Base-by-base conservation (phyloP, 1,284 basidiomycete genomes). In the Cystobasidium sp. region DNA sequence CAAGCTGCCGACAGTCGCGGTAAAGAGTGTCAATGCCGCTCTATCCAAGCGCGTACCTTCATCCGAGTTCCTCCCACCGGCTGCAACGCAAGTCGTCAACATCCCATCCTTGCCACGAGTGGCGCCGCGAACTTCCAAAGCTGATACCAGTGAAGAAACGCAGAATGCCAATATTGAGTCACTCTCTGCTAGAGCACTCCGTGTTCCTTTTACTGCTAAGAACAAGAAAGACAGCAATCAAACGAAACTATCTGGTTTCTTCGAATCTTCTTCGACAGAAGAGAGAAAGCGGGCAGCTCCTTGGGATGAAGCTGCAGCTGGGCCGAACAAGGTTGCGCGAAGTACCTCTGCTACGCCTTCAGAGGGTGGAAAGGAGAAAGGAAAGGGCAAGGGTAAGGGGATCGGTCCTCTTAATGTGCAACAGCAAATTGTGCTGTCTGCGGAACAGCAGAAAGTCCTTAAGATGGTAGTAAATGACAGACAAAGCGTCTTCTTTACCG, bases 401-500 rank as follows among this genome's bases (percentile, higher is more conserved):
- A 71, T 59, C 20, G 70, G 70, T 6, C 46, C 70, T 14, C 71
- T 76, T 43, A 76, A 76, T 47, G 83, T 84, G 77, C 78, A 80
- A 61, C 81, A 83, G 37, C 83, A 84, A 77, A 81, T 86, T 31
- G 75, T 82, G 8, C 85, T 97, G 74, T 94, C 92, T 80, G 83
- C 87, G 72, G 94, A 97, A 80, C 94, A 97, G 82, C 88, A 85
- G 68, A 87, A 90, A 77, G 92, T 97, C 56, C 83, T 96, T 75
- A 86, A 87, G 75, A 75, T 84, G 72, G 87, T 96, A 4, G 91
- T 93, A 0, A 82, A 89, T 39, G 84, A 87, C 16, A 88, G 88
- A 2, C 84, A 89, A 68, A 96, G 89, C 79, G 81, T 98, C n/a
- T 99, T 99, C 81, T 99, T 97, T 83, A 99, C 96, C 0, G 96